These are phyloP conservation scores for Nitzschia inconspicua DNA, from an alignment of 108 stramenopile species.

Conservation along the genomic window DNA sequence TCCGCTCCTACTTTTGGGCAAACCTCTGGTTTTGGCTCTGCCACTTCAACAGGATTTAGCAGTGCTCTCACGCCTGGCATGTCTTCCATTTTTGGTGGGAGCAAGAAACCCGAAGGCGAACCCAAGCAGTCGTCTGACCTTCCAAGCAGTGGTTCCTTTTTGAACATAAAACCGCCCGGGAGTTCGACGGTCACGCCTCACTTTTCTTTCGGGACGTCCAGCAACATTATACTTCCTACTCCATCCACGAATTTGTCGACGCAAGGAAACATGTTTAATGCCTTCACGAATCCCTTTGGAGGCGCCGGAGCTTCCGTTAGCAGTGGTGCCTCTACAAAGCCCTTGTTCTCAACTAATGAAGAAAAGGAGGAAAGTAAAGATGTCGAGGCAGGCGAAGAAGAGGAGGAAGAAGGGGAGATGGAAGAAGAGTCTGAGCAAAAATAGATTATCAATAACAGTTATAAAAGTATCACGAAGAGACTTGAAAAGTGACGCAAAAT, in stretches of 20 bases:
- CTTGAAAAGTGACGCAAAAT: too few relatives aligned
- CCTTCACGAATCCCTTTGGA: slow-evolving; percentile 9
- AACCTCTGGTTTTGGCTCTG: slow-evolving; percentile 9
- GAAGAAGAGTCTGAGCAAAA: slow-evolving; percentile 5
- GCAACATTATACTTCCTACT: slow-evolving; percentile 43
- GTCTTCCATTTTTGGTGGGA: slow-evolving; percentile 6
- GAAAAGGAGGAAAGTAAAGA: neutral
- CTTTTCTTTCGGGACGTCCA: slow-evolving; percentile 46
- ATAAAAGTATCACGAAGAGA: too few relatives aligned
- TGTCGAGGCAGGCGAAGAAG: neutral
- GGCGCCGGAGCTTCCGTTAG: neutral
- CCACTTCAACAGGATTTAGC: neutral
- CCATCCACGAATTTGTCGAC: slow-evolving; percentile 25
- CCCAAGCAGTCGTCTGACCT: slow-evolving; percentile 1
- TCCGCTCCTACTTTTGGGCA: slow-evolving; percentile 1
- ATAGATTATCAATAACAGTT: neutral
- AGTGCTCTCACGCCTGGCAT: neutral
- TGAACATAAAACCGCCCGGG: slow-evolving; percentile 57
- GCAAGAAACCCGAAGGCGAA: neutral
- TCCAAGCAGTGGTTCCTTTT: slow-evolving; percentile 29
- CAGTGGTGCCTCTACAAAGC: slow-evolving; percentile 7
- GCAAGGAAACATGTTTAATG: slow-evolving; percentile 21
- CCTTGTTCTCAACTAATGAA: slow-evolving; percentile 6
- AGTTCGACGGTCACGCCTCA: slow-evolving; percentile 22
- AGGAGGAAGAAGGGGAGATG: slow-evolving; percentile 5